A percentile compares a stretch with the other conserved stretches of the same genome.
Evolutionary conservation across 2,329 filamentous ascomycete species (phyloP).

Genomic region (Colletotrichum sp.): DNA sequence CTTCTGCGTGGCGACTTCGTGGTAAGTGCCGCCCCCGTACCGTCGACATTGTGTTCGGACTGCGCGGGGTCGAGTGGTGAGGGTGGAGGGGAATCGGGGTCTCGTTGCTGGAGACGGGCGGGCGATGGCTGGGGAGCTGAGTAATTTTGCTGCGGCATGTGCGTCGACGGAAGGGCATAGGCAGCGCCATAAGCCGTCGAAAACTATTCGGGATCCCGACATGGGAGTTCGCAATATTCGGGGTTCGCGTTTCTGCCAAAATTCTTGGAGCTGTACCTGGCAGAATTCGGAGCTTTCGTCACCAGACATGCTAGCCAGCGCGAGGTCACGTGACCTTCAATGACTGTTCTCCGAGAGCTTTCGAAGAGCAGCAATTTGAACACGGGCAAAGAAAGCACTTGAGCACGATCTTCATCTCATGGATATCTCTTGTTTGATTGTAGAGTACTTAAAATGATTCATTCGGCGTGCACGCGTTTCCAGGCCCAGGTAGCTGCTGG

Average conservation of each 20-base stretch:
- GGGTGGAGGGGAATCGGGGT: not conserved
- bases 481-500: not conserved
- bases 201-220: constrained; percentile 41
- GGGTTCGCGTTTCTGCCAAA: not conserved
- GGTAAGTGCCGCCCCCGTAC: not conserved
- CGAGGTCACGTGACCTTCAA: not conserved
- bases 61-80: not conserved
- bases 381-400: too few relatives aligned
- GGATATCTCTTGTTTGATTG: not conserved
- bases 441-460: constrained; percentile 4
- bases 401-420: not conserved
- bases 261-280: not conserved
- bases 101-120: not conserved
- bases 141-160: constrained; percentile 35
- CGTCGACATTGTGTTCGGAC: not conserved
- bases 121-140: constrained; percentile 25
- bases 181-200: constrained; percentile 69
- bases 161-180: constrained; percentile 62
- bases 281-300: not conserved
- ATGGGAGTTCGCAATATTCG: constrained; percentile 29
- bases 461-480: not conserved
- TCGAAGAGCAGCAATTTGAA: not conserved
- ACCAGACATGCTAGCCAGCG: not conserved
- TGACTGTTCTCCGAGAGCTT: not conserved
- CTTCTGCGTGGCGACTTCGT: not conserved